phyloP scores from a whole-genome alignment of 768 basidiomycete genomes.

The Serendipita vermifera region DNA sequence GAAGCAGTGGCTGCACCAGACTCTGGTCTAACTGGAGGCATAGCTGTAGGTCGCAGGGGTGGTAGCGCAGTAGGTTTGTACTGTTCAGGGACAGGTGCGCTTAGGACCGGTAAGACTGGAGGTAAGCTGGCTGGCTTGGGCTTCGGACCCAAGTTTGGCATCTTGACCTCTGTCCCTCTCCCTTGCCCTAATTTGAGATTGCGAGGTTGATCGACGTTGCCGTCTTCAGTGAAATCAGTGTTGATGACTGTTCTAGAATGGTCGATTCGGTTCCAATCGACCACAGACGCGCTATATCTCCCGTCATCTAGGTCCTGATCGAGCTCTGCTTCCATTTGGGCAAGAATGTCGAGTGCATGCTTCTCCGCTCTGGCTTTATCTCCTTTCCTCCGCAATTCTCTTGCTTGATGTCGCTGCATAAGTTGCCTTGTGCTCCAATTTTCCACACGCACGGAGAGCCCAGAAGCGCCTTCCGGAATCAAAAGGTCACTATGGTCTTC shows the following conservation, averaged over 20 bases:
- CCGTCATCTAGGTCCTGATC: background rate
- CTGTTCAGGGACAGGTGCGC: constrained; percentile 20
- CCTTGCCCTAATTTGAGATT: constrained; percentile 34
- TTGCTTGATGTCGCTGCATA: background rate
- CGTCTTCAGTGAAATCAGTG: background rate
- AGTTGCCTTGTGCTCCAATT: constrained; percentile 1
- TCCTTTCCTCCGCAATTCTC: background rate
- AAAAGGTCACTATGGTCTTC: background rate
- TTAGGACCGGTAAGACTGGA: constrained; percentile 45
- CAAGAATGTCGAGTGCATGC: background rate
- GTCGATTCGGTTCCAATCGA: constrained; percentile 4
- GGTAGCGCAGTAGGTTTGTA: constrained; percentile 20
- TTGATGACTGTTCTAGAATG: background rate
- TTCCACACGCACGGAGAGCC: constrained; percentile 3
- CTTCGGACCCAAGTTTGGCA: background rate
- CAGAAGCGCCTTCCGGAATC: background rate
- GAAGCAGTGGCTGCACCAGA: constrained; percentile 4
- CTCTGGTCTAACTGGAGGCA: constrained; percentile 5
- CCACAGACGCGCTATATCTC: background rate
- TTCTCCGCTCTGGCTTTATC: background rate
- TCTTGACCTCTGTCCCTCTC: constrained; percentile 26
- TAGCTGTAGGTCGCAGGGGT: constrained; percentile 13
- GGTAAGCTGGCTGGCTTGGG: constrained; percentile 25
- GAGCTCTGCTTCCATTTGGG: background rate
- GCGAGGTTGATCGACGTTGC: constrained; percentile 19